Base-by-base conservation (phyloP, 2,329 filamentous ascomycete species). In the Dactylellina leptospora region DNA sequence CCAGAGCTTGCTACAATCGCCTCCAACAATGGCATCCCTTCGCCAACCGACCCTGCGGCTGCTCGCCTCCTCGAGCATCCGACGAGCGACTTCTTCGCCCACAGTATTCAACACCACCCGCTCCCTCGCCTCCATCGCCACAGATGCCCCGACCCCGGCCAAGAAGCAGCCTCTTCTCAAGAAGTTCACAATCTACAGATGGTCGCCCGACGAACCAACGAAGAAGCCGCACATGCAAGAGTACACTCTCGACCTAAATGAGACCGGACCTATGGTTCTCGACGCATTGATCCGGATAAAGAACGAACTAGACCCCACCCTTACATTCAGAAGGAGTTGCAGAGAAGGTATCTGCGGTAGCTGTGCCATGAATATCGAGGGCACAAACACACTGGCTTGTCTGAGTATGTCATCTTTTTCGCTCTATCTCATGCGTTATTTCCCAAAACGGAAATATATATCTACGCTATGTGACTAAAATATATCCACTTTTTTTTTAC, bases 331-430 rank as follows among this genome's bases (percentile, higher is more conserved):
- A 80, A 84, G 95, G 81, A 96, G 91, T 82, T 99, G 95, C 84
- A 86, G 95, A 83, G 95, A 99, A 86, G 95, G 95, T 77, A 99
- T 99, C 79, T 99, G 95, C 80, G 95, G 95, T 76, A 96, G 91
- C 82, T 99, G 95, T 81, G 95, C 95, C 76, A 99, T 99, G 95
- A 99, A 99, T 85, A 97, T 99, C 81, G 96, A 97, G 81, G 95
- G 95, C 81, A 90, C 96, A 79, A 99, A 99, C 85, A 99, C 95
- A 66, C 83, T 99, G 78, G 95, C 95, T 77, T 99, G 95, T 83
- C 84, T 99, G 80, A 99, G 95, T 96, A 91, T 77, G 90, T 88
- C 36, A 20, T 16, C 27, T 25, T n/a, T 36, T 23, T 16, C 40
- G 38, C 40, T 23, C 20, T 28, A 56, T 23, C 44, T 64, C 33